Conservation (phyloP, 2,329 filamentous ascomycete genomes). For the Penicillium sp. region DNA sequence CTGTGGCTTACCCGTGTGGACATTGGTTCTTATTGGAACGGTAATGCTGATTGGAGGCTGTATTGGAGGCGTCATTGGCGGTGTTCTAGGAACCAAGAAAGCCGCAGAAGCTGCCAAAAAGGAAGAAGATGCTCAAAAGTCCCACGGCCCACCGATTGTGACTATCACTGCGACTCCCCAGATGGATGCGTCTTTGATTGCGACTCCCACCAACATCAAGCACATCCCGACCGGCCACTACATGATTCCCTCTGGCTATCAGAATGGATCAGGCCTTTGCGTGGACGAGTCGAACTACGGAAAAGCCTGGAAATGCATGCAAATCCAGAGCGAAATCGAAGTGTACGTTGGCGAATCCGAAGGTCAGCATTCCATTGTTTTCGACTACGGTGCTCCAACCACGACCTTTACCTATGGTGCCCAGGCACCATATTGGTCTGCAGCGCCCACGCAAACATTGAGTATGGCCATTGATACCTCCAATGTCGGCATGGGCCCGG, state of each 20-base stretch:
- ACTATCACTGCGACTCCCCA: slow-evolving; percentile 51
- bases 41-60: slow-evolving; percentile 51
- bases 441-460: slow-evolving; percentile 50
- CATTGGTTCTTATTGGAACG: slow-evolving; percentile 47
- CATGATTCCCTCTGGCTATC: slow-evolving; percentile 48
- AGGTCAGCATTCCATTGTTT: slow-evolving; percentile 34
- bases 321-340: slow-evolving; percentile 31
- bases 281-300: slow-evolving; percentile 47
- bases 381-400: slow-evolving; percentile 40
- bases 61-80: slow-evolving; percentile 56
- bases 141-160: slow-evolving; percentile 33
- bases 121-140: slow-evolving; percentile 19
- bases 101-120: slow-evolving; percentile 29
- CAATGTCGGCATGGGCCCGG: slow-evolving; percentile 57
- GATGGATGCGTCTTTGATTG: slow-evolving; percentile 51
- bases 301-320: slow-evolving; percentile 53
- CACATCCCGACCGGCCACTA: slow-evolving; percentile 53
- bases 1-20: slow-evolving; percentile 55
- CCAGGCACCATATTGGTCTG: slow-evolving; percentile 52
- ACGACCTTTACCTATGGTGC: slow-evolving; percentile 58
- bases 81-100: slow-evolving; percentile 49
- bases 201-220: slow-evolving; percentile 45
- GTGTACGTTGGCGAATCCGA: slow-evolving; percentile 32
- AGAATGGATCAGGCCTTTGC: slow-evolving; percentile 52
- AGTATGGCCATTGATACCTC: slow-evolving; percentile 59